These are phyloP conservation scores for Cryptococcus sp. DNA, from an alignment of 1,284 basidiomycete species.

Conservation along the genomic window DNA sequence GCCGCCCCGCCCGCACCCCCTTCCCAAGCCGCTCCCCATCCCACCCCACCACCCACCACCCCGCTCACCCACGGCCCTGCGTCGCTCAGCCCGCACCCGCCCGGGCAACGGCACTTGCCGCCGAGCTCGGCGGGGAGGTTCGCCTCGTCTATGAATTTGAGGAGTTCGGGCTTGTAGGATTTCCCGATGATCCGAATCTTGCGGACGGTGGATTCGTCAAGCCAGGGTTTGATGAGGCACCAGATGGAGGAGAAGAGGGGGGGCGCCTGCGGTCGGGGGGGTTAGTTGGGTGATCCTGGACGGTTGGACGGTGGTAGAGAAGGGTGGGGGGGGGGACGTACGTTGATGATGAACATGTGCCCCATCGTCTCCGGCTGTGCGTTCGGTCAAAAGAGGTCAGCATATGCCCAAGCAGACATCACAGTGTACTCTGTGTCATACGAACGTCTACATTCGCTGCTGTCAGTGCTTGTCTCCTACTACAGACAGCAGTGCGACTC, in stretches of 20 bases:
- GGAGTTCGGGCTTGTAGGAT: conserved; percentile 61
- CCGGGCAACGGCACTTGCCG: conserved; percentile 59
- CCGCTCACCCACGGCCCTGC: conserved; percentile 80
- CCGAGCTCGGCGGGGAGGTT: conserved; percentile 83
- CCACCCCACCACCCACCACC: not conserved
- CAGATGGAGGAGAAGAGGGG: conserved; percentile 89
- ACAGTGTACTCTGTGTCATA: no score
- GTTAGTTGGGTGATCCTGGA: conserved; percentile 28
- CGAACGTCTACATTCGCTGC: conserved; percentile 10
- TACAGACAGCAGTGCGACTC: conserved; percentile 19
- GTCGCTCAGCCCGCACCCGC: conserved; percentile 83
- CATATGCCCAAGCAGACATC: no score
- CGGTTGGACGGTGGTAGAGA: conserved; percentile 36
- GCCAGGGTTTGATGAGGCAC: conserved; percentile 85
- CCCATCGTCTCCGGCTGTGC: conserved; percentile 85
- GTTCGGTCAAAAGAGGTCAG: not conserved
- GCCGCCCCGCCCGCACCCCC: no score
- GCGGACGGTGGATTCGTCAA: conserved; percentile 88
- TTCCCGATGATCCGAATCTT: conserved; percentile 84
- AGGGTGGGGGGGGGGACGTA: conserved; percentile 24
- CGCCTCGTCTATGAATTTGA: conserved; percentile 75
- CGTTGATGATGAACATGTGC: conserved; percentile 92
- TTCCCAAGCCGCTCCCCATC: not conserved
- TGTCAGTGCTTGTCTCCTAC: not conserved
- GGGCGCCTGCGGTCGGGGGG: conserved; percentile 56